Conservation (phyloP, 495 filamentous ascomycete genomes). For the Elaphomyces granulatus region DNA sequence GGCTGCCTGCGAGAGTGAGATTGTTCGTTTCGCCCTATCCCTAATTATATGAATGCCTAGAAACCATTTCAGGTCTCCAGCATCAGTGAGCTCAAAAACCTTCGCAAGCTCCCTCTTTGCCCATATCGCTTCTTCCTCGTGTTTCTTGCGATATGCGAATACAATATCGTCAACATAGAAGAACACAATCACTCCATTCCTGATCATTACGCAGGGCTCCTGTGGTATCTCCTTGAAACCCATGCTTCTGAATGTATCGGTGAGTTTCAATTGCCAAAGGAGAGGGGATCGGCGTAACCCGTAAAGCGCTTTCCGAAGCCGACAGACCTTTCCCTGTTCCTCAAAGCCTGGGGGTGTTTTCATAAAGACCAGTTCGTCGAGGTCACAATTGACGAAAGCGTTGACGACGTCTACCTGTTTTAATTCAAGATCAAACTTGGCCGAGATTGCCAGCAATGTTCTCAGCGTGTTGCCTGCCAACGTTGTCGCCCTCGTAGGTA, state of each 20-base stretch:
- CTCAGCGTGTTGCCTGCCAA: slow-evolving; percentile 12
- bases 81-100: slow-evolving; percentile 4
- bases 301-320: slow-evolving; percentile 4
- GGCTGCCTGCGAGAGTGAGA: no score
- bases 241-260: slow-evolving; percentile 7
- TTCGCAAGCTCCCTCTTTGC: slow-evolving; percentile 5
- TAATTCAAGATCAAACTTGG: slow-evolving; percentile 7
- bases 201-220: slow-evolving; percentile 11
- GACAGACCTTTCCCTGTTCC: neutral
- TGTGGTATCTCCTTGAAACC: slow-evolving; percentile 8
- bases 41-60: slow-evolving; percentile 7
- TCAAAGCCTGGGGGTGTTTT: neutral
- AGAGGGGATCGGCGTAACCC: slow-evolving; percentile 11
- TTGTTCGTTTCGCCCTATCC: neutral
- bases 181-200: slow-evolving; percentile 11
- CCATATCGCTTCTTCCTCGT: slow-evolving; percentile 1
- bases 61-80: slow-evolving; percentile 6
- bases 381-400: neutral
- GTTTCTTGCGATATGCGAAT: slow-evolving; percentile 1
- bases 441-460: slow-evolving; percentile 10
- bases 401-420: slow-evolving; percentile 10
- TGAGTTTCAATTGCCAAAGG: neutral
- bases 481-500: slow-evolving; percentile 11
- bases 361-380: neutral
- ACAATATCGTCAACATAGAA: slow-evolving; percentile 16